Base-by-base conservation (phyloP, 2,329 filamentous ascomycete species). In the Trichophyton rubrum region DNA sequence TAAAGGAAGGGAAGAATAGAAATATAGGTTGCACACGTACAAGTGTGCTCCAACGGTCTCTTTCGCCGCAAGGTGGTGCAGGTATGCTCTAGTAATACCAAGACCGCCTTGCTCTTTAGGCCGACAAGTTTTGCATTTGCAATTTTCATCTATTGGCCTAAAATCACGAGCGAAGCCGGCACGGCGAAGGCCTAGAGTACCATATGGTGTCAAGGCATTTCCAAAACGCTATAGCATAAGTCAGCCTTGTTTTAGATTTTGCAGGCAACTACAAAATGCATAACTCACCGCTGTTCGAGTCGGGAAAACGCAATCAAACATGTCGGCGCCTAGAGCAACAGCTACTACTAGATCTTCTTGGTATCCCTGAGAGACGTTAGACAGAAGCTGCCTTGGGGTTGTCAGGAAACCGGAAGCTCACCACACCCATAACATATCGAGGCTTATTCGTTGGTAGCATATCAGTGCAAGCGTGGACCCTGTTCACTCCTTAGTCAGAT, bases 301-400 rank as follows among this genome's bases (percentile, higher is more conserved):
- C 1, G 93, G 95, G 93, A 93, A 99, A 5, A 99, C 93, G 70
- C 95, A 99, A 75, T 99, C 93, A 71, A 99, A 99, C 93, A 99
- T 99, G 75, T 99, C 93, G 56, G 93, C 93, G 2, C 93, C 93
- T 0, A 99, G 80, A 1, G 93, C 93, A 3, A 96, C 86, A 59
- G 90, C 95, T 43, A 99, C 91, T 1, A 99, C 83, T 60, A 99
- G 79, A 70, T 99, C 93, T 76, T 97, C 93, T 1, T 93, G 93
- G 73, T 96, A 99, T 11, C 93, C 90, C 80, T 83, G 59, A 27
- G 56, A 11, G 59, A 13, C 6, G 59, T 66, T 56, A 70, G 72
- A 56, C 40, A 7, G 13, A 30, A 22, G 7, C 2, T 35, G 33
- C 7, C 3, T 20, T 1, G 11, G 51, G 27, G 9, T n/a, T 55